A percentile compares a stretch with the other conserved stretches of the same genome.
Evolutionary conservation across 129 eudicot species (phyloP).

Genomic region (Escallonia rubra): DNA sequence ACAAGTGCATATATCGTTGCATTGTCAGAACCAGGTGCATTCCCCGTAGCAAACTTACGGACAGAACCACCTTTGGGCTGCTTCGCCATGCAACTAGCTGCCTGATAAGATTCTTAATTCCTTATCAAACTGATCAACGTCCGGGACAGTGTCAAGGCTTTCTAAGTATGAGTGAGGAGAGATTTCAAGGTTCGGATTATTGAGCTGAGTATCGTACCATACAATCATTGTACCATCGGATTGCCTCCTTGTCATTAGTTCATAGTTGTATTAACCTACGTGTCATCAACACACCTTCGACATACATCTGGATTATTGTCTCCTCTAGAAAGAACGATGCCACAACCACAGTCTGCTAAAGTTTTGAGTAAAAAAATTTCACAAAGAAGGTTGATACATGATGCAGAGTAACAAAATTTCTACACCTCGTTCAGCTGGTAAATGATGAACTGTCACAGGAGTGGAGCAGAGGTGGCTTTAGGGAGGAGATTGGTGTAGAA

Average conservation of each 20-base stretch:
- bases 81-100: neutral
- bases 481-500: conserved; percentile 3
- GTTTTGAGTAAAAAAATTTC: conserved; percentile 16
- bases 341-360: conserved; percentile 12
- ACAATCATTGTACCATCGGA: conserved; percentile 22
- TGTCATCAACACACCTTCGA: conserved; percentile 16
- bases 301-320: conserved; percentile 23
- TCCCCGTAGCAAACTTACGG: neutral
- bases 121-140: conserved; percentile 4
- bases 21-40: neutral
- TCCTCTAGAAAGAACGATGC: conserved; percentile 41
- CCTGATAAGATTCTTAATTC: conserved; percentile 9
- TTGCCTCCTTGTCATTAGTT: conserved; percentile 33
- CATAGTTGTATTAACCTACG: conserved; percentile 6
- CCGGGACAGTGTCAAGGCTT: neutral
- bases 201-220: conserved; percentile 28
- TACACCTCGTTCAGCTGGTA: conserved; percentile 6
- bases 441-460: conserved; percentile 13
- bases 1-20: neutral
- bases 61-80: neutral
- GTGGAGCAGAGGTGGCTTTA: conserved; percentile 27
- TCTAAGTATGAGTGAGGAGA: neutral
- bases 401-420: neutral
- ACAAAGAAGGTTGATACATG: no score
- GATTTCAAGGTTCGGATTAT: neutral